Evolutionary conservation across 2,329 filamentous ascomycete genomes (phyloP), one percentile per base, ranked within the genome.

Genomic region (Beauveria caledonica): DNA sequence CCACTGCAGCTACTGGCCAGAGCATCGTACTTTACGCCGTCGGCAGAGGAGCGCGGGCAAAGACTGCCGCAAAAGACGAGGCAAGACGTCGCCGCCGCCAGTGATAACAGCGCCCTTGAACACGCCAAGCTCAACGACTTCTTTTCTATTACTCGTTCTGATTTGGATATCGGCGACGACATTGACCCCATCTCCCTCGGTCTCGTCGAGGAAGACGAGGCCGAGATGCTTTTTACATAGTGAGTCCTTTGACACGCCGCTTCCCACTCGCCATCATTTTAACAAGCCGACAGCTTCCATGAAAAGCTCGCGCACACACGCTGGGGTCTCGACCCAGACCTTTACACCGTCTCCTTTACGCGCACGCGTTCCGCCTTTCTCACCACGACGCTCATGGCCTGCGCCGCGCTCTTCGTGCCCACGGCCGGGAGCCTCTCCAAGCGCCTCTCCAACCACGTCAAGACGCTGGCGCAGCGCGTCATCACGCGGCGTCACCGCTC

Each of bases 1-100:
- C 87, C 87, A 0, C 74, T 90, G 5, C 87, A 91, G 69, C 74
- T 90, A 17, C 82, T 91, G 39, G 88, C 88, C 3, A 80, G 87
- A 36, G 88, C 87, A 1, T 90, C 88, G 0, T 86, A 89, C 71
- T 78, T 88, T 44, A 81, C 83, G 61, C 76, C 83, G n/a, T 80
- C 79, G 25, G 78, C 76, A 1, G 69, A 72, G 15, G 66, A 69
- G 39, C 66, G 68, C 19, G 66, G 67, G 48, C 68, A 67, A 0
- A 65, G 64, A 52, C 70, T 68, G 17, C 67, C 71, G 1, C 64
- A 65, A 45, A 65, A 68, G 25, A 53, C 62, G 33, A 60, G 49
- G 5, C 62, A 64, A 40, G 58, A 60, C n/a, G 51, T 46, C 11
- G 39, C 51, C 13, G 40, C 54, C 15, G 5, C 58, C 6, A 72